These are phyloP conservation scores for Debaryomyces udenii DNA, from an alignment of 1,139 yeast species.

Conservation along the genomic window DNA sequence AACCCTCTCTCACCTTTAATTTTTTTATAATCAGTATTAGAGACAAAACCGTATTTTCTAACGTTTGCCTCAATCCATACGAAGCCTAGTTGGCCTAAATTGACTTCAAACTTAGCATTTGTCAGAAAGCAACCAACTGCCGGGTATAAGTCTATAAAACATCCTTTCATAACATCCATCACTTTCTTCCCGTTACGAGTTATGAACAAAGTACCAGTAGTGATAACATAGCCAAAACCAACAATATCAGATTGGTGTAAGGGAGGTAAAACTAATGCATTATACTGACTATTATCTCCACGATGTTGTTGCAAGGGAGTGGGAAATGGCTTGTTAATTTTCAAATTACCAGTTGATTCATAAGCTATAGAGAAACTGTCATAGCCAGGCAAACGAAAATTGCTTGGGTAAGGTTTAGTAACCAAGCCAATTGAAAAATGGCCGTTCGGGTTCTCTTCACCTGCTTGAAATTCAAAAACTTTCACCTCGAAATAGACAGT, in stretches of 20 bases:
- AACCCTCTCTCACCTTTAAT: slow-evolving; percentile 49
- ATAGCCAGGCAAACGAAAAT: slow-evolving; percentile 85
- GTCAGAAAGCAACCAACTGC: slow-evolving; percentile 80
- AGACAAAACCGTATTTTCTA: slow-evolving; percentile 88
- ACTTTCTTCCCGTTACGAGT: slow-evolving; percentile 90
- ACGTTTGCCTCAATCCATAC: slow-evolving; percentile 96
- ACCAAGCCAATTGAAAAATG: slow-evolving; percentile 76
- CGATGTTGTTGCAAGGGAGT: slow-evolving; percentile 51
- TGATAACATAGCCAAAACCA: slow-evolving; percentile 85
- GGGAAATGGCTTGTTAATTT: slow-evolving; percentile 76
- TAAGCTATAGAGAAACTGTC: slow-evolving; percentile 83
- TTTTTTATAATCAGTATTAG: slow-evolving; percentile 52
- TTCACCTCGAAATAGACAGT: slow-evolving; percentile 74
- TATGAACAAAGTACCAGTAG: slow-evolving; percentile 81
- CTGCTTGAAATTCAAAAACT: slow-evolving; percentile 50
- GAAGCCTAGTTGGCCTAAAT: slow-evolving; percentile 89
- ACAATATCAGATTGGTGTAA: slow-evolving; percentile 85
- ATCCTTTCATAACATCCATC: slow-evolving; percentile 80
- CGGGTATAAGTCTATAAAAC: slow-evolving; percentile 81
- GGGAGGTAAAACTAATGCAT: slow-evolving; percentile 76
- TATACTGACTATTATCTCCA: slow-evolving; percentile 49
- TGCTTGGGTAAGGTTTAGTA: slow-evolving; percentile 82
- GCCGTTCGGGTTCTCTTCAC: slow-evolving; percentile 37
- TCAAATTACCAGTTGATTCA: slow-evolving; percentile 80
- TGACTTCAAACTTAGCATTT: slow-evolving; percentile 76